Evolutionary conservation across 495 filamentous ascomycete species (phyloP), one percentile per base, ranked within the genome.

Genomic region (Lasiosphaeria ovina): DNA sequence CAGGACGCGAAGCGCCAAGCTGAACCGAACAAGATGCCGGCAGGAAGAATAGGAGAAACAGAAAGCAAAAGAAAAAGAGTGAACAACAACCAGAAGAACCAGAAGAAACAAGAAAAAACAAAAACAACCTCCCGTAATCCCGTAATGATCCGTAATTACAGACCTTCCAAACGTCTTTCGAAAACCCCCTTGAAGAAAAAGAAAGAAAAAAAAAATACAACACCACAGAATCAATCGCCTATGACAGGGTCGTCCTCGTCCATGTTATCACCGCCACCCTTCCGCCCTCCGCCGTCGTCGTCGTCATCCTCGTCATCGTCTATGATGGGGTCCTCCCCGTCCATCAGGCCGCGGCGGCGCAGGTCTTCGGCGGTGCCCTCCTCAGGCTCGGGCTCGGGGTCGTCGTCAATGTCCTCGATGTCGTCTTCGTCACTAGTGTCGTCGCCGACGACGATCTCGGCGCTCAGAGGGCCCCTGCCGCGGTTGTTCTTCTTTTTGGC

Each of bases 231-330:
- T 74, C 65, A 91, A 74, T 91, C 89, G 35, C 88, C 88, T 76
- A 91, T 83, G 12, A 91, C 76, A 62, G 87, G 86, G 58, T 88
- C 87, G 57, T 85, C 85, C 34, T 82, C 79, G 55, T 84, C 83
- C 64, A 75, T 76, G 35, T 72, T 72, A 24, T 71, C 70, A 34
- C 50, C 62, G 31, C 50, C 59, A 24, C 66, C 56, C 8, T 53
- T 50, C 17, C 60, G 57, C 6, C 35, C 63, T 0, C 54, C 64
- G 11, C 78, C 77, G 40, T 79, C 81, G 50, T 71, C 72, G 9
- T 76, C 77, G 12, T 79, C 77, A 42, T 80, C 80, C 51, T 72
- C 72, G 12, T 76, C 77, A 44, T 70, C 70, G 6, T 66, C 81
- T 6, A 77, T 76, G 49, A 36, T 65, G 57, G 35, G 63, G 63